Base-by-base conservation (phyloP, 306 rosid species). In the Abrus precatorius region DNA sequence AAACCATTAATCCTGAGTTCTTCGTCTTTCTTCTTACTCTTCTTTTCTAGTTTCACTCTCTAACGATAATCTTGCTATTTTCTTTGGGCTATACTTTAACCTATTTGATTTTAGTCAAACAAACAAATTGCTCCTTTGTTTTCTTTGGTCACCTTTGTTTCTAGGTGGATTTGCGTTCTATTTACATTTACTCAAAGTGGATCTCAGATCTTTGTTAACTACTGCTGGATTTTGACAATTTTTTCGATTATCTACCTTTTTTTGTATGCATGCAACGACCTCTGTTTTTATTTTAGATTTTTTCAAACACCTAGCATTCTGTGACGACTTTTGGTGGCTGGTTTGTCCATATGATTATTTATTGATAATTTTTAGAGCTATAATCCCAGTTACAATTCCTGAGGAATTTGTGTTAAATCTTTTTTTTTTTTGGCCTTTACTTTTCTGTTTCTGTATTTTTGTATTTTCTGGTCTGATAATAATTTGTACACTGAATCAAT, bases 141-240 rank as follows among this genome's bases (percentile, higher is more conserved):
- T 20, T 20, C 20, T 20, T 20, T 20, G 20, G 20, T 20, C 20
- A 20, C 20, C 20, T 20, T 34, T 50, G 2, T 9, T 57, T 40
- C 27, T 4, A 32, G 29, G 43, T 66, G 29, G 38, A 53, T 44
- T 28, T 9, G 2, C 6, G 50, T 20, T 78, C 9, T 47, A 3
- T n/a, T 45, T 41, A 1, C 55, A 6, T 52, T 77, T 56, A 2
- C 12, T 5, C 14, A 2, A 1, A 4, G 41, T 44, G 34, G 7
- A 3, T 78, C 77, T 70, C 84, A 83, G 84, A 86, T 86, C 87
- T 76, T 50, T 11, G 13, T 33, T 71, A 2, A 20, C n/a, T 29
- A n/a, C 8, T 14, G 20, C 49, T 56, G 9, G 36, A 27, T 50
- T 73, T 71, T 40, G 5, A 7, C 41, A 0, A 27, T 8, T 56